phyloP scores from a whole-genome alignment of 805 yeast genomes.

The Groenewaldozyma tartarivorans region DNA sequence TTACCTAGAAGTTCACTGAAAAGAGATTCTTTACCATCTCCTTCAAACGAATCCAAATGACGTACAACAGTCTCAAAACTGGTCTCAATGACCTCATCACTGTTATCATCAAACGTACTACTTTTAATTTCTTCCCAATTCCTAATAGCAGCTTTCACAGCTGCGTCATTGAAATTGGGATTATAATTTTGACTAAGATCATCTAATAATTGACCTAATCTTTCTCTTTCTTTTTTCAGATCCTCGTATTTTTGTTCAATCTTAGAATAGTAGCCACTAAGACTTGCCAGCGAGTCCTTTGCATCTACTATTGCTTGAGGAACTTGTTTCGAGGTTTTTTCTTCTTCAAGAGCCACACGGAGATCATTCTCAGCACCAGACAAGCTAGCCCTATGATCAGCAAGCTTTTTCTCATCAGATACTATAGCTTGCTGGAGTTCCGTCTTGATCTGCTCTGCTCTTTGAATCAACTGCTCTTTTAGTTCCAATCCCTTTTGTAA shows the following conservation, averaged over 20 bases:
- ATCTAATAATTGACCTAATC: conserved; percentile 31
- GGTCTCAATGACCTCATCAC: background rate
- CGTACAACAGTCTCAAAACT: conserved; percentile 1
- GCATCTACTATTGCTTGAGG: conserved; percentile 13
- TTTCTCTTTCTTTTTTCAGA: conserved; percentile 2
- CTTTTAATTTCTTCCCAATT: conserved; percentile 24
- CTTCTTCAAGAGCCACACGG: conserved; percentile 21
- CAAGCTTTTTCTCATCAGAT: background rate
- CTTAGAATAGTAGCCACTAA: conserved; percentile 2
- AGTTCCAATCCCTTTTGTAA: conserved; percentile 30
- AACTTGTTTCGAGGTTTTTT: conserved; percentile 2
- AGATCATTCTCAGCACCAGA: conserved; percentile 22
- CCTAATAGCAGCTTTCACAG: conserved; percentile 65
- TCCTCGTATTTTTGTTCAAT: background rate
- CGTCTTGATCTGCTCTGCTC: conserved; percentile 21
- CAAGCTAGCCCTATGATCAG: conserved; percentile 12
- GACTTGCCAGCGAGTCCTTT: background rate
- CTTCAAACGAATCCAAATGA: conserved; percentile 6
- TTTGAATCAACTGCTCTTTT: conserved; percentile 25
- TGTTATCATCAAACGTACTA: conserved; percentile 16
- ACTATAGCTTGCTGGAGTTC: conserved; percentile 15
- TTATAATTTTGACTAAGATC: conserved; percentile 53
- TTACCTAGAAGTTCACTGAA: background rate
- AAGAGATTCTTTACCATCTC: background rate
- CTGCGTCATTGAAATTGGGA: conserved; percentile 77